Base-by-base conservation (phyloP, 345 rosid species). In the Bruguiera parviflora region DNA sequence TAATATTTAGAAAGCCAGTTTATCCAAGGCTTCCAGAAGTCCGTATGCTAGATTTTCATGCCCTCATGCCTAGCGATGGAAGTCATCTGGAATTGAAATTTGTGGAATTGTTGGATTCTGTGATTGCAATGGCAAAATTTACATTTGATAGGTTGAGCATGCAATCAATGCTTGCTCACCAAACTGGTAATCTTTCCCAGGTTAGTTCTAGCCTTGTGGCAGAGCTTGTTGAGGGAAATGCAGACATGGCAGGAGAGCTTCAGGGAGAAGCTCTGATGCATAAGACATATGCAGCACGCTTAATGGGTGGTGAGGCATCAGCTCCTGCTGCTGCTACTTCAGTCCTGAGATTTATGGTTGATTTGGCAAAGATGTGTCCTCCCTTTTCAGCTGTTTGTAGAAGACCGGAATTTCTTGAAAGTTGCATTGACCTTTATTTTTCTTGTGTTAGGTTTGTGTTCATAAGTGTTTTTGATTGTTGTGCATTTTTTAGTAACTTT, bases 261-360 rank as follows among this genome's bases (percentile, higher is more conserved):
- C 99, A 92, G 83, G 99, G 99, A 78, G 99, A 96, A 83, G 99
- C 99, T 80, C 84, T 92, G 75, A 96, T 96, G 99, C 99, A 96
- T 75, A 96, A 92, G 86, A 96, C 99, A 18, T 96, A 96, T 76
- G 99, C 99, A 3, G 98, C 99, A 16, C 94, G 98, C 63, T 78
- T 96, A 75, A 92, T 90, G 99, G 95, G 97, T 73, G 99, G 99
- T 47, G 97, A 92, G 84, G 98, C 99, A 65, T 87, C 96, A 60
- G 98, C 99, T 85, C 99, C 99, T 71, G 96, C 94, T 76, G 92
- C 97, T 77, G 98, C 98, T 10, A 96, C 98, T 43, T 83, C 99
- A 8, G 94, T 96, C 66, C 86, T 96, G 73, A 87, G 97, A 76
- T 96, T 96, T 79, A 92, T 96, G 99, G 99, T 96, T 85, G 99